Base-by-base conservation (phyloP, 352 stramenopile species). In the Phytophthora litchii region DNA sequence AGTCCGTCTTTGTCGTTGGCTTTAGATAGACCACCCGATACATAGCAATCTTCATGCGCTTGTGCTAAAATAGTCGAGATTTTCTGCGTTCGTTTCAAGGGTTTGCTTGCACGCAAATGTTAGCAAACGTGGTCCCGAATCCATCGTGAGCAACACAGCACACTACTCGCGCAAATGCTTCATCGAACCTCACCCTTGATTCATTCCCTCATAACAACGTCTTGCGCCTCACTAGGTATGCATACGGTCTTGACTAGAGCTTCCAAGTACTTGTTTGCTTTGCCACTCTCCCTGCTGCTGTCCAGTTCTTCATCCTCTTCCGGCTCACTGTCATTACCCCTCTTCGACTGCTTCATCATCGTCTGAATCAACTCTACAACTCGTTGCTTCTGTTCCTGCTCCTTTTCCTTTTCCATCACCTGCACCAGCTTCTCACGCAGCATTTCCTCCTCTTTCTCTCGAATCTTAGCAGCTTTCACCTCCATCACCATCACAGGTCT, bases 391-490 rank as follows among this genome's bases (percentile, higher is more conserved):
- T 80, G 72, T 10, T 76, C 50, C 9, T 56, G 38, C 13, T 73
- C 43, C 32, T 80, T 78, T 35, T 80, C 72, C 4, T 23, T 35
- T 23, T 85, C 76, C 41, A 91, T 23, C 16, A 67, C 55, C 1
- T 47, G 23, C 11, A 57, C 45, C 43, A 88, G 19, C 38, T 69
- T 57, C 35, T 74, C 44, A 8, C 77, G 67, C 17, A 87, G 54
- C 21, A 87, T 46, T 16, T 75, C 48, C 23, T 86, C 69, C 38
- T 86, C 68, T 43, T 74, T 55, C 32, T 76, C 58, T 32, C 21
- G 17, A 8, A 76, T 71, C 38, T 76, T 76, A n/a, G 13, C n/a
- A 1, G 54, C 68, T 40, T 60, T 36, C 7, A 73, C 49, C 46
- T 76, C 68, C 2, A 20, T 45, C 3, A 29, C 29, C 45, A 76